A percentile compares a stretch with the other conserved stretches of the same genome.
These are phyloP conservation scores for Pleurotus platypus DNA, from an alignment of 768 basidiomycete genomes.

Conservation along the genomic window DNA sequence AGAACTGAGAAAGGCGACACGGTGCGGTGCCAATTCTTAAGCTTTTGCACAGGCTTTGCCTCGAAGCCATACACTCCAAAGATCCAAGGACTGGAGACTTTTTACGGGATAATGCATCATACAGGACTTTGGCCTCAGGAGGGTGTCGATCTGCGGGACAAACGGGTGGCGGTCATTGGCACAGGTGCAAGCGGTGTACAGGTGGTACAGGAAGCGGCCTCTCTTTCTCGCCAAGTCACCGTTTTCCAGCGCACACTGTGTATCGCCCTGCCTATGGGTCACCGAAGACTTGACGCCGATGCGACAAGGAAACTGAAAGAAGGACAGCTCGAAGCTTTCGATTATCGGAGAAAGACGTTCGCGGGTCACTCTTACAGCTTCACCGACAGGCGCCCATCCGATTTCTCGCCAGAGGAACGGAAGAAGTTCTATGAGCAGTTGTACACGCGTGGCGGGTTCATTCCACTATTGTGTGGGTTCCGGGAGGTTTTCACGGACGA, in stretches of 20 bases:
- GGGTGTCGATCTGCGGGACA: constrained; percentile 15
- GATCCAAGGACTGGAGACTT: constrained; percentile 17
- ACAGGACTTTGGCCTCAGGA: constrained; percentile 19
- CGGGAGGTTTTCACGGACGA: constrained; percentile 6
- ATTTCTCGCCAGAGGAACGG: constrained; percentile 11
- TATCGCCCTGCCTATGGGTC: constrained; percentile 19
- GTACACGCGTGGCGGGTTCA: constrained; percentile 13
- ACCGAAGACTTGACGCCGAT: constrained; percentile 11
- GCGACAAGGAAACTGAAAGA: not conserved
- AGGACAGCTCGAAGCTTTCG: constrained; percentile 1
- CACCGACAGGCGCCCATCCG: not conserved
- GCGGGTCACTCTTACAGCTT: constrained; percentile 1
- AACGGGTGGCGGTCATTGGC: constrained; percentile 22
- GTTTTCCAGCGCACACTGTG: constrained; percentile 19
- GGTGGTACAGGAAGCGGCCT: constrained; percentile 11
- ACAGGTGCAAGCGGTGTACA: constrained; percentile 16
- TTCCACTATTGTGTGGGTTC: constrained; percentile 6
- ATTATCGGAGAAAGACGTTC: not conserved
- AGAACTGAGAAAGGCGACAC: constrained; percentile 5
- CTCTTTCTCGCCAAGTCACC: constrained; percentile 10
- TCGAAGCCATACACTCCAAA: constrained; percentile 16
- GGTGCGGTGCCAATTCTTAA: constrained; percentile 9
- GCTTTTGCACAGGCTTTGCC: constrained; percentile 14
- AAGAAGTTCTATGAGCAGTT: constrained; percentile 10
- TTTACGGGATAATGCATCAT: constrained; percentile 20